These are phyloP conservation scores for Auriscalpium microsporum DNA, from an alignment of 768 basidiomycete species.

Conservation along the genomic window DNA sequence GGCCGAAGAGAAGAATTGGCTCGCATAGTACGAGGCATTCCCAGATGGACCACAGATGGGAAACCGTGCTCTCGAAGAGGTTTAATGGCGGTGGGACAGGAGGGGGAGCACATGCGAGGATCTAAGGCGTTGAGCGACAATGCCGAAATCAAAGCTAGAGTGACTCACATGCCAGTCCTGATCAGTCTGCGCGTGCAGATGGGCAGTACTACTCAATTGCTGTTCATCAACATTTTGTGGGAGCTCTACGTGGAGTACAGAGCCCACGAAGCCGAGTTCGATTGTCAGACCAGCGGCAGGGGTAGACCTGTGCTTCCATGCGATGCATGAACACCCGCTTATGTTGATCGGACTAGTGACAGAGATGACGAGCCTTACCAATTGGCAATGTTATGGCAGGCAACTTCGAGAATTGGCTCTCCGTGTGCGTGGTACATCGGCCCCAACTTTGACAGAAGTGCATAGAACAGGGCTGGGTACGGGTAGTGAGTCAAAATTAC, in stretches of 20 bases:
- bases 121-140: slow-evolving; percentile 27
- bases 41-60: slow-evolving; percentile 82
- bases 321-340: slow-evolving; percentile 1
- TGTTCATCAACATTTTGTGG: slow-evolving; percentile 64
- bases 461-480: slow-evolving; percentile 73
- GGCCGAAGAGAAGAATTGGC: slow-evolving; percentile 76
- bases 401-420: slow-evolving; percentile 73
- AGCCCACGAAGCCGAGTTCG: slow-evolving; percentile 80
- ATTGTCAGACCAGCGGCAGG: slow-evolving; percentile 56
- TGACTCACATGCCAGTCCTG: slow-evolving; percentile 10
- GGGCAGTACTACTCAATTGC: slow-evolving; percentile 50
- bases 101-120: slow-evolving; percentile 58
- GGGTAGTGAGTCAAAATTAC: slow-evolving; percentile 75
- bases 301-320: slow-evolving; percentile 63
- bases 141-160: not conserved
- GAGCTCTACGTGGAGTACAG: slow-evolving; percentile 62
- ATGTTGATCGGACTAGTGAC: not conserved
- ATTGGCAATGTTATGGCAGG: slow-evolving; percentile 75
- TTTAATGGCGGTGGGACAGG: slow-evolving; percentile 48
- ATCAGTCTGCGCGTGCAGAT: slow-evolving; percentile 5
- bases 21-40: slow-evolving; percentile 90
- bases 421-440: slow-evolving; percentile 70
- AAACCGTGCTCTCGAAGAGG: slow-evolving; percentile 54
- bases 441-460: slow-evolving; percentile 62
- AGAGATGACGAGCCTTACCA: slow-evolving; percentile 47